Evolutionary conservation across 495 filamentous ascomycete species (phyloP).

Genomic region (Annulohypoxylon moriforme): DNA sequence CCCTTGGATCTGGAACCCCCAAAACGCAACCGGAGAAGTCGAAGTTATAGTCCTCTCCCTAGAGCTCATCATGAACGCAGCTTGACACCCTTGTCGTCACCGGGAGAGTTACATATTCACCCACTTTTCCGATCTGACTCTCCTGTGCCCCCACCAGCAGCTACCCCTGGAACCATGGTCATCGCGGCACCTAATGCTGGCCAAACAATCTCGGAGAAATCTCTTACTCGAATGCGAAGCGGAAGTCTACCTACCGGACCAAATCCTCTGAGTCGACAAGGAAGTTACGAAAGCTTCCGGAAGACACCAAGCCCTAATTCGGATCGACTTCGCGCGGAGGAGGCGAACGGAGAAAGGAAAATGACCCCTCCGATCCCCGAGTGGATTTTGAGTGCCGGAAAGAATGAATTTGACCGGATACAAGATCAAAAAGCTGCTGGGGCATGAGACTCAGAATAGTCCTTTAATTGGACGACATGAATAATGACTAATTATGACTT

Average conservation of each 20-base stretch:
- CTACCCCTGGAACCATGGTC: conserved; percentile 75
- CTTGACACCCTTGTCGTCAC: conserved; percentile 51
- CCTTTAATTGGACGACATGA: conserved; percentile 12
- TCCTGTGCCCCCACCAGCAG: conserved; percentile 74
- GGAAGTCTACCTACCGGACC: conserved; percentile 68
- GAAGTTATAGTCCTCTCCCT: conserved; percentile 58
- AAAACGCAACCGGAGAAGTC: conserved; percentile 52
- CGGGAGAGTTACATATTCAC: conserved; percentile 81
- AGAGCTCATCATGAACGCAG: conserved; percentile 47
- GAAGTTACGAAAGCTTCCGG: conserved; percentile 61
- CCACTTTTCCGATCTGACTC: conserved; percentile 84
- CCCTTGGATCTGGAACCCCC: conserved; percentile 58
- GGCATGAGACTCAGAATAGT: conserved; percentile 2
- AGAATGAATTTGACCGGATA: conserved; percentile 57
- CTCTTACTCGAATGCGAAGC: conserved; percentile 74
- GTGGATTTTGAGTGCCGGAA: conserved; percentile 63
- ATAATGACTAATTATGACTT: conserved; percentile 38
- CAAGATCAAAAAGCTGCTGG: conserved; percentile 35
- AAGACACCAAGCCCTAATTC: conserved; percentile 44
- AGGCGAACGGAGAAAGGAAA: conserved; percentile 51
- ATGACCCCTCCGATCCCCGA: conserved; percentile 71
- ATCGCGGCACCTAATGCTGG: conserved; percentile 77
- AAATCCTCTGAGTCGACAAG: conserved; percentile 62
- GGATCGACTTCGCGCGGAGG: conserved; percentile 40
- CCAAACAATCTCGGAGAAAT: conserved; percentile 69